phyloP scores from a whole-genome alignment of 208 protist genomes.

The Leishmania lainsoni region DNA sequence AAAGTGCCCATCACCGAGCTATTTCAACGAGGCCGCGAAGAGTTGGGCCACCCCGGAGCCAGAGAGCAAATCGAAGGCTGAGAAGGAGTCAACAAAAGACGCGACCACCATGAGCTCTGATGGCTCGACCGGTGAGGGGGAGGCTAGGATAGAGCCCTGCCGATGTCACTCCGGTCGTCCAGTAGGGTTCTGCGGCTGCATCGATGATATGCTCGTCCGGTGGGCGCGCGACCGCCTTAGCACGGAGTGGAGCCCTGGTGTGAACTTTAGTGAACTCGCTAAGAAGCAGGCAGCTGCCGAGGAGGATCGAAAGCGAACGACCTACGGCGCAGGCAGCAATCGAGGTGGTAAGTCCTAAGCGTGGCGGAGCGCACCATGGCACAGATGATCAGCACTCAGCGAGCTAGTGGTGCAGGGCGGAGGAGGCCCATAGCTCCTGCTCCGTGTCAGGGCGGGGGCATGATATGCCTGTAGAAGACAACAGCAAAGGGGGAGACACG shows the following conservation, averaged over 20 bases:
- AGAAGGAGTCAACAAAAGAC: constrained; percentile 12
- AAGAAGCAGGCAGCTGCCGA: constrained; percentile 34
- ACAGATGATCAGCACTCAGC: neutral
- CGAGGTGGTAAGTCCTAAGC: constrained; percentile 17
- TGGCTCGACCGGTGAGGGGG: neutral
- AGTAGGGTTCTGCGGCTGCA: constrained; percentile 80
- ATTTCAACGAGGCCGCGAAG: constrained; percentile 28
- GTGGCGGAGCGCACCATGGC: neutral
- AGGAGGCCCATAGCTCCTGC: neutral
- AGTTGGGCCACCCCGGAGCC: constrained; percentile 16
- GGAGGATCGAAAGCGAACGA: constrained; percentile 23
- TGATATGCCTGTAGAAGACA: neutral
- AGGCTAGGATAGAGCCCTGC: constrained; percentile 33
- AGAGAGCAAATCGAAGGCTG: constrained; percentile 11
- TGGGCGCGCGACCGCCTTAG: constrained; percentile 75
- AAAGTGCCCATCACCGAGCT: constrained; percentile 30
- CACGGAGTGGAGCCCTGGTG: constrained; percentile 59
- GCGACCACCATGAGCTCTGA: neutral
- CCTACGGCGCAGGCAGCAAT: constrained; percentile 14
- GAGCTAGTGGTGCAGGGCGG: neutral
- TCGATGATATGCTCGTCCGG: constrained; percentile 89
- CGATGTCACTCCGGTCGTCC: constrained; percentile 68
- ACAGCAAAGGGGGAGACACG: neutral
- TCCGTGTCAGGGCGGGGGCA: neutral
- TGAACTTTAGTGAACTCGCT: constrained; percentile 59